Evolutionary conservation across 2,329 filamentous ascomycete genomes (phyloP).

Genomic region (Plenodomus tracheiphilus): DNA sequence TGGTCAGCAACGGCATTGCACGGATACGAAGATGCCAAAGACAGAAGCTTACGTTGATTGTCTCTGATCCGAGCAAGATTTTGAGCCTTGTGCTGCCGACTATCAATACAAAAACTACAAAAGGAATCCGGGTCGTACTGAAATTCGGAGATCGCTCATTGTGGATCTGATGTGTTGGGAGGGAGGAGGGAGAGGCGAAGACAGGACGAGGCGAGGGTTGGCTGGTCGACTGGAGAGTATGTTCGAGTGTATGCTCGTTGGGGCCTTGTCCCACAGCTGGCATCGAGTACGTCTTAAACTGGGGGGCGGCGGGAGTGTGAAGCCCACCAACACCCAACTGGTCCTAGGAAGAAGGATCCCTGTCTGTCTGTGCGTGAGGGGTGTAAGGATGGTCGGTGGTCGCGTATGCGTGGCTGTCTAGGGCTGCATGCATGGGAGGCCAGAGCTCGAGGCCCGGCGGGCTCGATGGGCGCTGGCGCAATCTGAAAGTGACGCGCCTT

Average conservation of each 20-base stretch:
- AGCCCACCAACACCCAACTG: constrained; percentile 26
- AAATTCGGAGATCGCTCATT: constrained; percentile 34
- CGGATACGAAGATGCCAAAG: background rate
- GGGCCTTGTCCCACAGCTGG: constrained; percentile 24
- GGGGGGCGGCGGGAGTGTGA: constrained; percentile 16
- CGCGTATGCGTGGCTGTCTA: constrained; percentile 16
- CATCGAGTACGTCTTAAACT: constrained; percentile 30
- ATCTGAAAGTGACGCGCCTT: constrained; percentile 7
- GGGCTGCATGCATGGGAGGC: constrained; percentile 22
- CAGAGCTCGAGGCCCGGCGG: constrained; percentile 22
- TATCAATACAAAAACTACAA: constrained; percentile 6
- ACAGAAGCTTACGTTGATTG: constrained; percentile 61
- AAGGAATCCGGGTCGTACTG: constrained; percentile 15
- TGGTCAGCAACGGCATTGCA: constrained; percentile 14
- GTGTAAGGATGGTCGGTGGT: constrained; percentile 19
- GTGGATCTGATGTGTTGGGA: constrained; percentile 11
- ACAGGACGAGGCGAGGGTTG: no score
- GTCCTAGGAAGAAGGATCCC: constrained; percentile 18
- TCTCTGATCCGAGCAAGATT: constrained; percentile 68
- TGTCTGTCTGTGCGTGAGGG: constrained; percentile 20
- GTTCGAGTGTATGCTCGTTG: constrained; percentile 20
- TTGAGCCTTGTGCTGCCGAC: constrained; percentile 35
- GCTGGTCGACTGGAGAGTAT: background rate
- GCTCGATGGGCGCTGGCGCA: no score
- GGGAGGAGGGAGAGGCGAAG: background rate